Percentiles rank a stretch among this genome's conserved stretches.
Conservation (phyloP, 805 yeast genomes). For the Nakazawaea ambrosiae region DNA sequence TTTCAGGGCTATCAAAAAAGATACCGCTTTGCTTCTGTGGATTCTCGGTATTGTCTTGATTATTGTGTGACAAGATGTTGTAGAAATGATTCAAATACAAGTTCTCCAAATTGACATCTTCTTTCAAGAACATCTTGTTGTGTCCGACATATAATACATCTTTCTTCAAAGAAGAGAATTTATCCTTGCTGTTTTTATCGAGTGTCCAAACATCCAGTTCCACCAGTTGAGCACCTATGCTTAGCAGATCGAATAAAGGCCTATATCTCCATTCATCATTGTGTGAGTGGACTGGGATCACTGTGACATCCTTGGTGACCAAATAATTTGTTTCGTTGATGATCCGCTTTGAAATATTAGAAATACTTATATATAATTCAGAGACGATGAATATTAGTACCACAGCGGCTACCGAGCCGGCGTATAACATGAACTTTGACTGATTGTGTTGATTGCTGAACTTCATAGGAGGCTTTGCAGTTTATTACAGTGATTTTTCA, state of each 20-base stretch:
- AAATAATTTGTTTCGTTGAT: too few species aligned
- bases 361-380: too few species aligned
- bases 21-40: slow-evolving; percentile 24
- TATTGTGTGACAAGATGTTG: slow-evolving; percentile 40
- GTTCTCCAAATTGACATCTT: slow-evolving; percentile 35
- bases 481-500: too few species aligned
- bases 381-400: too few species aligned
- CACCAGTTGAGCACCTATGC: slow-evolving; percentile 45
- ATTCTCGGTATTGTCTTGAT: slow-evolving; percentile 15
- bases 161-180: too few species aligned
- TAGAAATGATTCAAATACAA: slow-evolving; percentile 50
- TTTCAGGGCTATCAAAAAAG: slow-evolving; percentile 34
- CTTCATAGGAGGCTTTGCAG: too few species aligned
- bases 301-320: slow-evolving; percentile 19
- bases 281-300: slow-evolving; percentile 50
- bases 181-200: slow-evolving; percentile 18
- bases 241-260: slow-evolving; percentile 53
- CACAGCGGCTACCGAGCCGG: too few species aligned
- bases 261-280: slow-evolving; percentile 60
- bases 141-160: slow-evolving; percentile 70
- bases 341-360: too few species aligned
- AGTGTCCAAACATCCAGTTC: slow-evolving; percentile 64
- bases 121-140: slow-evolving; percentile 35
- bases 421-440: too few species aligned
- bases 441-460: too few species aligned